Evolutionary conservation across 2,329 filamentous ascomycete species (phyloP), one percentile per base, ranked within the genome.

Genomic region (Aschersonia sp.): DNA sequence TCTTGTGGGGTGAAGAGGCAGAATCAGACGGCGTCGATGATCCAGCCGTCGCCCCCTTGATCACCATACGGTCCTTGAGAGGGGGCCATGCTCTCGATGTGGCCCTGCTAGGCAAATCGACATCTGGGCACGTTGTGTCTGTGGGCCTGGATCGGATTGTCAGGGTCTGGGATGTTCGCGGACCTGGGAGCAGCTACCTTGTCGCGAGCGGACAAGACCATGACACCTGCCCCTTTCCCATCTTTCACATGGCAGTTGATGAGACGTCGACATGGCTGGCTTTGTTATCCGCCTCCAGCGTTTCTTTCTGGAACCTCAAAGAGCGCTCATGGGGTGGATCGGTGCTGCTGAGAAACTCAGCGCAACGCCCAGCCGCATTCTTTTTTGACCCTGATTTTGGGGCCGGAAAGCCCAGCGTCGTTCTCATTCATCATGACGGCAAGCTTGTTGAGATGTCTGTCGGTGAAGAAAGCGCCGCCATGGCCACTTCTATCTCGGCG

Each of bases 81-180:
- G 70, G 73, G 10, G 81, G 81, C 0, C 86, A 91, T 58, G 64
- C 68, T 5, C 70, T 91, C 9, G 85, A 91, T 57, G 71, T 91
- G 40, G 77, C 78, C 9, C 74, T 81, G 58, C 64, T 91, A 51
- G 65, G 72, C 4, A 72, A 80, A 12, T 84, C 78, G 5, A 66
- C 73, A 1, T 75, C 77, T 46, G 84, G 84, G 0, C 72, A 82
- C 47, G 64, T 89, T 29, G 75, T 82, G 4, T 85, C 84, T 2
- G 73, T 85, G 40, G 82, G 81, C 0, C 67, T 91, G 1, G 86
- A 91, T 57, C 74, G 84, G 45, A 69, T 72, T 9, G 79, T 88
- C 10, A 73, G 78, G 12, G 67, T 86, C 1, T 86, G 82, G 81
- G 70, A 82, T 56, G 60, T 80, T 20, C 72, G 70, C n/a, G 64